These are phyloP conservation scores for Paramyrothecium roridum DNA, from an alignment of 2,329 filamentous ascomycete genomes.

Conservation along the genomic window DNA sequence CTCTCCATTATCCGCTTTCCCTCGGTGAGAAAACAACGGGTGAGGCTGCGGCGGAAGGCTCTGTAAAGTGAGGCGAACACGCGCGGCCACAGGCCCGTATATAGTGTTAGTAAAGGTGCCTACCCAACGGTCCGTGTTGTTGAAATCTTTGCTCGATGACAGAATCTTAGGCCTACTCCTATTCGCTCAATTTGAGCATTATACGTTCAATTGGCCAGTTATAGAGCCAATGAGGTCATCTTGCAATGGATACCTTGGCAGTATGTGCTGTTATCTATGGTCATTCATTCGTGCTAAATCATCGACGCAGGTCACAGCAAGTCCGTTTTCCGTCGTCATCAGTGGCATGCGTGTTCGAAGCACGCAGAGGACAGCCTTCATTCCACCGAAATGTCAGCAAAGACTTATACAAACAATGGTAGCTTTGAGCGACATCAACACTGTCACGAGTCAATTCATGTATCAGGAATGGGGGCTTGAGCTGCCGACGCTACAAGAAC, in stretches of 20 bases:
- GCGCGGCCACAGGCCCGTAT: too few species aligned
- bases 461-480: not conserved
- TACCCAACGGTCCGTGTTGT: not conserved
- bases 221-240: not conserved
- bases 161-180: not conserved
- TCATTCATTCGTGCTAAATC: not conserved
- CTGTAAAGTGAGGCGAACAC: too few species aligned
- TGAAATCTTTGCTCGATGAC: not conserved
- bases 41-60: too few species aligned
- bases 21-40: too few species aligned
- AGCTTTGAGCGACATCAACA: not conserved
- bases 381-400: not conserved
- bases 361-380: not conserved
- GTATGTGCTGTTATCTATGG: conserved; percentile 6
- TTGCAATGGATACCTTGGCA: not conserved
- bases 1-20: too few species aligned
- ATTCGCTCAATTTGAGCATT: not conserved
- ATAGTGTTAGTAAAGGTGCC: not conserved
- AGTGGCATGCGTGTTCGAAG: not conserved
- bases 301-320: not conserved
- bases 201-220: not conserved
- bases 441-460: not conserved
- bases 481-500: not conserved
- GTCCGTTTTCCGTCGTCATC: not conserved
- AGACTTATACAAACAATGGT: not conserved